phyloP scores from a whole-genome alignment of 2,329 filamentous ascomycete species.

The Coccinonectria pachysandricola region DNA sequence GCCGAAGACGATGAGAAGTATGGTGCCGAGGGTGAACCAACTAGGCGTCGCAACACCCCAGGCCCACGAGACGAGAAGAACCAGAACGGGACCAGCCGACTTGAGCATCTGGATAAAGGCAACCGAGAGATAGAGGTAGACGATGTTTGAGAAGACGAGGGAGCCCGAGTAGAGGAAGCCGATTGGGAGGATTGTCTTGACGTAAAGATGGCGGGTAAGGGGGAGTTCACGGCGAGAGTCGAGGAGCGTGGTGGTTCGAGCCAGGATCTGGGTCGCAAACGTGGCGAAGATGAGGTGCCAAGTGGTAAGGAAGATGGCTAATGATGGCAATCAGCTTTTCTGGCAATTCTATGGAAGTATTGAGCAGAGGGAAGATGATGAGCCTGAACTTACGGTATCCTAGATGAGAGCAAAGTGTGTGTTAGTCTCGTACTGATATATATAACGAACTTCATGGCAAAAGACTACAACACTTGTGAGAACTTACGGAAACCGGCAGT shows the following conservation, averaged over 20 bases:
- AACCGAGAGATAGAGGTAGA: constrained; percentile 57
- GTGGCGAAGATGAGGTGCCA: constrained; percentile 61
- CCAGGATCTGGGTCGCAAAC: constrained; percentile 54
- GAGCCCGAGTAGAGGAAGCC: constrained; percentile 55
- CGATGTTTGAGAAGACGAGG: constrained; percentile 56
- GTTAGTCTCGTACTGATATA: no score
- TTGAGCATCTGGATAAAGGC: constrained; percentile 64
- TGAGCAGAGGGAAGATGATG: no score
- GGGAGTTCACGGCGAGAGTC: constrained; percentile 52
- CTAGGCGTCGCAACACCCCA: constrained; percentile 41
- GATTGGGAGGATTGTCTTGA: constrained; percentile 55
- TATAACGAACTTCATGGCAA: no score
- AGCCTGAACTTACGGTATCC: constrained; percentile 28
- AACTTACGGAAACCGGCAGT: constrained; percentile 62
- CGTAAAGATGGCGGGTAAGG: constrained; percentile 50
- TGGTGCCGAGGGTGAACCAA: constrained; percentile 33
- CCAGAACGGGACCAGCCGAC: constrained; percentile 57
- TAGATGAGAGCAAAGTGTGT: constrained; percentile 13
- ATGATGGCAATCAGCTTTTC: background rate
- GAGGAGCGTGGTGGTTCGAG: constrained; percentile 51
- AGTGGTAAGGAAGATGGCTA: constrained; percentile 49
- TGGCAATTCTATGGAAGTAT: no score
- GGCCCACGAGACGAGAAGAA: constrained; percentile 55
- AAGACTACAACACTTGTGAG: no score
- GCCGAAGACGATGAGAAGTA: constrained; percentile 41